A percentile compares a stretch with the other conserved stretches of the same genome.
phyloP scores from a whole-genome alignment of 805 yeast genomes.

The Suhomyces sp. region DNA sequence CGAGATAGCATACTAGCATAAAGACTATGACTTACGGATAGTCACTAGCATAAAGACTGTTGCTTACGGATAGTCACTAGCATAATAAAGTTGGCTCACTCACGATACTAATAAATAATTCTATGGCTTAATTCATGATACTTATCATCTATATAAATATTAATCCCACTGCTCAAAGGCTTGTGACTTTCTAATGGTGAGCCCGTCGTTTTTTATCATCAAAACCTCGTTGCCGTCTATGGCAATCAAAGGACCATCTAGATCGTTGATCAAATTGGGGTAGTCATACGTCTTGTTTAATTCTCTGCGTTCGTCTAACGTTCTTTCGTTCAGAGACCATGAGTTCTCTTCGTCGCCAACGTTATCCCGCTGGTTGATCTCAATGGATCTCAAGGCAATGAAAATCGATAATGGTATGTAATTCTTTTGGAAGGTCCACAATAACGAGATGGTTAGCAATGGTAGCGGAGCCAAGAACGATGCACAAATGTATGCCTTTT shows the following conservation, averaged over 20 bases:
- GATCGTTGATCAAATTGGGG: slow-evolving; percentile 62
- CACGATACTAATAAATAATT: no score
- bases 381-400: slow-evolving; percentile 82
- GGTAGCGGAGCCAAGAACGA: slow-evolving; percentile 75
- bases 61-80: no score
- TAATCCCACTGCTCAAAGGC: slow-evolving; percentile 15
- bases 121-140: no score
- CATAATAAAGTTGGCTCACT: no score
- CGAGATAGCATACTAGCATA: neutral
- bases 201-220: slow-evolving; percentile 27
- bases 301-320: slow-evolving; percentile 80
- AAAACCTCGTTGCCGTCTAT: slow-evolving; percentile 49
- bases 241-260: slow-evolving; percentile 86
- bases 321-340: slow-evolving; percentile 29
- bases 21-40: no score
- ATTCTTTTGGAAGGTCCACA: slow-evolving; percentile 79
- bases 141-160: no score
- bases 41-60: no score
- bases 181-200: slow-evolving; percentile 22
- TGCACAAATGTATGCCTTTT: slow-evolving; percentile 75
- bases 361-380: slow-evolving; percentile 34
- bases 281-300: slow-evolving; percentile 68
- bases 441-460: slow-evolving; percentile 55
- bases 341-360: slow-evolving; percentile 19
- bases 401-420: slow-evolving; percentile 78